These are phyloP conservation scores for Penicillium fimorum DNA, from an alignment of 495 filamentous ascomycete genomes.

Conservation along the genomic window DNA sequence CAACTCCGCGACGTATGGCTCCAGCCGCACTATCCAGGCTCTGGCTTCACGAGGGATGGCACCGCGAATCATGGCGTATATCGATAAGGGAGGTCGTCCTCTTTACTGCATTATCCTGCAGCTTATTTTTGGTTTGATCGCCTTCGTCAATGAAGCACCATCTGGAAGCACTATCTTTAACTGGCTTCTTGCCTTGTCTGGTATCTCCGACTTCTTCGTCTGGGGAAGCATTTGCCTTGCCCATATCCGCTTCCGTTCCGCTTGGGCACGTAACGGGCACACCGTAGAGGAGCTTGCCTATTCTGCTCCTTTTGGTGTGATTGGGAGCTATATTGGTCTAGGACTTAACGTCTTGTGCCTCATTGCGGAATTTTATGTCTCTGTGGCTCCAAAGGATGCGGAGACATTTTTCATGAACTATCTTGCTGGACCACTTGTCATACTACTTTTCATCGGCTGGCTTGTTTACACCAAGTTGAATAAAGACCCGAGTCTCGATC, in stretches of 20 bases:
- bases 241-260: conserved; percentile 72
- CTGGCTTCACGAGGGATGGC: conserved; percentile 57
- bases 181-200: conserved; percentile 71
- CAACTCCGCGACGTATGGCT: conserved; percentile 62
- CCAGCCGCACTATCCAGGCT: conserved; percentile 63
- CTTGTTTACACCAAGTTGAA: conserved; percentile 25
- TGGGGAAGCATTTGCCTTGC: conserved; percentile 71
- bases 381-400: conserved; percentile 45
- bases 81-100: conserved; percentile 59
- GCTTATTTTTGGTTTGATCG: conserved; percentile 53
- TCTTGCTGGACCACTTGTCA: conserved; percentile 58
- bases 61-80: conserved; percentile 54
- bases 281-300: conserved; percentile 71
- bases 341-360: conserved; percentile 59
- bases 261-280: conserved; percentile 54
- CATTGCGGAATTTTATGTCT: conserved; percentile 56
- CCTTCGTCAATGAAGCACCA: conserved; percentile 51
- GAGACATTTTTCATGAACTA: conserved; percentile 62
- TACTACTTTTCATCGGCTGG: conserved; percentile 43
- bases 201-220: conserved; percentile 64
- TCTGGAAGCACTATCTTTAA: conserved; percentile 42
- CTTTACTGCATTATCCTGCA: conserved; percentile 51
- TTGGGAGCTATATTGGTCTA: conserved; percentile 66
- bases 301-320: conserved; percentile 61
- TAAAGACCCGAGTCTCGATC: conserved; percentile 28